Percentiles rank a stretch among this genome's conserved stretches.
Evolutionary conservation across 768 basidiomycete genomes (phyloP).

Genomic region (Calocybe indica): DNA sequence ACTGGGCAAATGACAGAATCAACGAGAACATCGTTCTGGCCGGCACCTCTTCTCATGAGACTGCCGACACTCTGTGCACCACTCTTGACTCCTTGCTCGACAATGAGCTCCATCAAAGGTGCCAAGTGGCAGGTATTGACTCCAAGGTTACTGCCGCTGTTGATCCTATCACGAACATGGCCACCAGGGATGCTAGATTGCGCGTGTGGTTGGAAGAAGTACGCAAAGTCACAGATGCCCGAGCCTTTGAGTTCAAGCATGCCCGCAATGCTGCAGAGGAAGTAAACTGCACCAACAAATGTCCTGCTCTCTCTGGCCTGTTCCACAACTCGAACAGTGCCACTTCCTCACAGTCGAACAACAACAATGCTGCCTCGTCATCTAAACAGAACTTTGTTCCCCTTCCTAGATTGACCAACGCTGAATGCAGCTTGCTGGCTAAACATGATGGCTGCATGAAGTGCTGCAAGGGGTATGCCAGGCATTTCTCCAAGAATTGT

Average conservation of each 20-base stretch:
- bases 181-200: slow-evolving; percentile 11
- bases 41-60: too few relatives aligned
- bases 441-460: slow-evolving; percentile 18
- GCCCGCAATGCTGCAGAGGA: slow-evolving; percentile 1
- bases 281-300: not conserved
- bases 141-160: too few relatives aligned
- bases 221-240: not conserved
- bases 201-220: slow-evolving; percentile 3
- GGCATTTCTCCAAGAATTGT: slow-evolving; percentile 12
- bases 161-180: slow-evolving; percentile 11
- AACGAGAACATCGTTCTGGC: slow-evolving; percentile 5
- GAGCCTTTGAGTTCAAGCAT: not conserved
- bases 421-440: slow-evolving; percentile 7
- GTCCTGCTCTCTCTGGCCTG: not conserved
- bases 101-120: too few relatives aligned
- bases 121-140: too few relatives aligned
- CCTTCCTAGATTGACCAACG: not conserved
- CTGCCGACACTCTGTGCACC: too few relatives aligned
- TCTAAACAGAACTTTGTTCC: not conserved
- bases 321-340: slow-evolving; percentile 33
- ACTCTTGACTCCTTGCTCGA: too few relatives aligned
- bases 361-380: not conserved
- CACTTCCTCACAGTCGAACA: too few relatives aligned
- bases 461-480: slow-evolving; percentile 11
- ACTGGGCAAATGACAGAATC: slow-evolving; percentile 8